Evolutionary conservation across 306 rosid species (phyloP).

Genomic region (Pterocarpus santalinus): DNA sequence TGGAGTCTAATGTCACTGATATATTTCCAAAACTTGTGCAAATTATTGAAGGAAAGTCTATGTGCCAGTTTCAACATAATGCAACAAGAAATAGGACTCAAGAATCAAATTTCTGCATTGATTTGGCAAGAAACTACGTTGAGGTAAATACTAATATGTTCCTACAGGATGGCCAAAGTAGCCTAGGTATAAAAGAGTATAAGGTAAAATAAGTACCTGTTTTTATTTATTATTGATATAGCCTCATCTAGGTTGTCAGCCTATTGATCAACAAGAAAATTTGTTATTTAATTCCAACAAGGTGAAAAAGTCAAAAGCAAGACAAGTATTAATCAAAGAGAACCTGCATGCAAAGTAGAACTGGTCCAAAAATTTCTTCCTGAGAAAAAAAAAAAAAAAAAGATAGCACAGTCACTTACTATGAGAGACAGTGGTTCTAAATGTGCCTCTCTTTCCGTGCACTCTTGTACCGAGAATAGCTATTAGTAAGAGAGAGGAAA

Average conservation of each 20-base stretch:
- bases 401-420: neutral
- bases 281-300: constrained; percentile 31
- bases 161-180: constrained; percentile 21
- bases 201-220: constrained; percentile 55
- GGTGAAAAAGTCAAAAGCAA: neutral
- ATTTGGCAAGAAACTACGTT: neutral
- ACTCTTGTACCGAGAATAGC: constrained; percentile 38
- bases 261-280: constrained; percentile 53
- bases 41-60: neutral
- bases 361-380: constrained; percentile 83
- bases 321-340: constrained; percentile 24
- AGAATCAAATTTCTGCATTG: neutral
- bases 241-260: constrained; percentile 77
- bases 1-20: neutral
- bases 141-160: neutral
- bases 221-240: constrained; percentile 68
- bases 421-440: constrained; percentile 43
- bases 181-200: constrained; percentile 12
- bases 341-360: constrained; percentile 81
- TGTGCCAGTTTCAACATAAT: constrained; percentile 10
- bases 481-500: neutral
- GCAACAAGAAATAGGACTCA: neutral
- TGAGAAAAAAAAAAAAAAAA: constrained; percentile 50
- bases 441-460: constrained; percentile 44
- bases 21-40: constrained; percentile 16